These are phyloP conservation scores for Saccharomyces uvarum DNA, from an alignment of 1,139 yeast species.

Conservation along the genomic window DNA sequence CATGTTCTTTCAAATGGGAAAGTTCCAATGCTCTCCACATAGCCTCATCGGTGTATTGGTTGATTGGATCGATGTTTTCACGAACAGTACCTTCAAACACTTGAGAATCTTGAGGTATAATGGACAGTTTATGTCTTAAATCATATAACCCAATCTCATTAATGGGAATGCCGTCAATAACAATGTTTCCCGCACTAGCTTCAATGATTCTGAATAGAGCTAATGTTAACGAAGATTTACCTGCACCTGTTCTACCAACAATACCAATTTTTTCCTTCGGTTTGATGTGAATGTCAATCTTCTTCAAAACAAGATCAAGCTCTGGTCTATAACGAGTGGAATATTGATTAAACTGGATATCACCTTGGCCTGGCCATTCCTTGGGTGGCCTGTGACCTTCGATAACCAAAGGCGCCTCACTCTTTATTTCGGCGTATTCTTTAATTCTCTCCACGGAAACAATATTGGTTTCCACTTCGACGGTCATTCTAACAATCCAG, in stretches of 20 bases:
- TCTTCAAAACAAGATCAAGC: conserved; percentile 69
- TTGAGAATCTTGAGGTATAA: conserved; percentile 96
- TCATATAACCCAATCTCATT: conserved; percentile 70
- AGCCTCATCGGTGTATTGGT: conserved; percentile 59
- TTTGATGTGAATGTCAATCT: conserved; percentile 58
- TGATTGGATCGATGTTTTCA: conserved; percentile 82
- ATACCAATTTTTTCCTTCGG: conserved; percentile 87
- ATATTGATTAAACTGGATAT: conserved; percentile 61
- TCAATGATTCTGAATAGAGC: conserved; percentile 89
- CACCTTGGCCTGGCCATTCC: conserved; percentile 77
- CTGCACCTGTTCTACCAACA: conserved; percentile 96
- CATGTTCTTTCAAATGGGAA: conserved; percentile 75
- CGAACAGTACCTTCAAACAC: conserved; percentile 88
- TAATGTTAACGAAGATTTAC: conserved; percentile 83
- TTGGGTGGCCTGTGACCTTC: conserved; percentile 59
- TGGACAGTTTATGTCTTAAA: conserved; percentile 75
- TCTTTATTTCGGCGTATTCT: conserved; percentile 66
- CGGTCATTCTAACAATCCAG: conserved; percentile 98
- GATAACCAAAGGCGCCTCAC: conserved; percentile 78
- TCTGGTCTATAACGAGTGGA: conserved; percentile 83
- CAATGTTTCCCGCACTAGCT: conserved; percentile 62
- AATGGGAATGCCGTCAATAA: conserved; percentile 66
- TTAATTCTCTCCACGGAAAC: conserved; percentile 92
- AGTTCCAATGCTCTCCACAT: conserved; percentile 81
- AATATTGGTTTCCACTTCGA: conserved; percentile 92